Evolutionary conservation across 768 basidiomycete genomes (phyloP), one percentile per base, ranked within the genome.

Genomic region (Clitopilus hobsonii): DNA sequence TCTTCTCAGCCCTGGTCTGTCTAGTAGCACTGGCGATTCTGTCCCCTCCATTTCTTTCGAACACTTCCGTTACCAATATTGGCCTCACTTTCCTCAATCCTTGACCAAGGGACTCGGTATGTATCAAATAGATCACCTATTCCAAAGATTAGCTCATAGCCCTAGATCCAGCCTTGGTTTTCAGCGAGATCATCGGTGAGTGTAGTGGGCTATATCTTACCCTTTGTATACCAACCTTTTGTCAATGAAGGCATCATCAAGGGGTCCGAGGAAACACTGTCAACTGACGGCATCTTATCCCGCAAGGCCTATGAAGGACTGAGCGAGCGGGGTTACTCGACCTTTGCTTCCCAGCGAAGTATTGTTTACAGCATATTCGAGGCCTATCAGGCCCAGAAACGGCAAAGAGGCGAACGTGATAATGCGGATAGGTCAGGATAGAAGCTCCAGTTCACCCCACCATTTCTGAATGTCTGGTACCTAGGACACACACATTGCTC

Each of bases 241-340:
- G n/a, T n/a, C n/a, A n/a, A n/a, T n/a, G n/a, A n/a, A 79, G 86
- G 86, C 27, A 79, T 85, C 5, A 83, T 90, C 57, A 78, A 82
- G 61, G 88, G 88, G n/a, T 86, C 87, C 0, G 85, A 88, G 62
- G 68, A 69, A 48, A 71, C 85, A 0, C 54, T 82, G 6, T 53
- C 54, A 0, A 67, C 60, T 51, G 63, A 61, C 1, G 58, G 64
- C 2, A 67, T 68, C 63, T 69, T 89, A 3, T 73, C 78, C 50
- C 65, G 67, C 29, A 56, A 64, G 0, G 60, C 70, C 0, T 89
- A 89, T 60, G 61, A 71, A 32, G 60, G 61, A 28, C 71, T 85
- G 23, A 81, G 85, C 41, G 59, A 72, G 41, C 77, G 86, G 2
- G 71, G 73, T 0, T 79, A 86, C 11, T 73, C 78, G 2, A 76